Percentiles rank a stretch among this genome's conserved stretches.
Evolutionary conservation across 805 yeast species (phyloP).

Genomic region (Saccharomycopsis sp.): DNA sequence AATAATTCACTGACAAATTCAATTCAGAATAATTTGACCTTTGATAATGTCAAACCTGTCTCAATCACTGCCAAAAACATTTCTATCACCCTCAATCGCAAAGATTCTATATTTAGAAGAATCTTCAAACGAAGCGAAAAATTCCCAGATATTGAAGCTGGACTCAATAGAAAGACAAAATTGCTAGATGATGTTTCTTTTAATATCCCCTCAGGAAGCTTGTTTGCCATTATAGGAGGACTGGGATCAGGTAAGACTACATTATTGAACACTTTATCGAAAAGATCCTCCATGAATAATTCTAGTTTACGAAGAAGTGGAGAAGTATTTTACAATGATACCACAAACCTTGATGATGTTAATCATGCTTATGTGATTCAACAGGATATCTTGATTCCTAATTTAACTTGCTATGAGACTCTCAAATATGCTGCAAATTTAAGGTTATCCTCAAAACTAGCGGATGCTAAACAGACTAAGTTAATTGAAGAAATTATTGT

Average conservation of each 20-base stretch:
- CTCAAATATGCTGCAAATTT: slow-evolving; percentile 61
- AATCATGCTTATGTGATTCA: slow-evolving; percentile 62
- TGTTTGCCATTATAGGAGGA: slow-evolving; percentile 80
- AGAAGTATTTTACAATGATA: slow-evolving; percentile 4
- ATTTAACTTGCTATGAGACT: slow-evolving; percentile 64
- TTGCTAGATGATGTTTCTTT: slow-evolving; percentile 34
- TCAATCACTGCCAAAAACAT: background rate
- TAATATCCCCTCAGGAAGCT: slow-evolving; percentile 46
- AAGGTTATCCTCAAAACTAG: slow-evolving; percentile 40
- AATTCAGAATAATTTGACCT: background rate
- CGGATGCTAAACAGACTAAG: slow-evolving; percentile 31
- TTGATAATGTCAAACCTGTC: slow-evolving; percentile 3
- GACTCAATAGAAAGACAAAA: background rate
- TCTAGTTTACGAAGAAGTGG: slow-evolving; percentile 5
- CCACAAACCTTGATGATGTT: slow-evolving; percentile 17
- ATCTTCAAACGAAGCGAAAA: background rate
- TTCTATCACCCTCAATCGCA: background rate
- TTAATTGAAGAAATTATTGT: slow-evolving; percentile 51
- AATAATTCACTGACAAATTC: too few relatives aligned
- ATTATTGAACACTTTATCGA: slow-evolving; percentile 53
- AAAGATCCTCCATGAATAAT: slow-evolving; percentile 24
- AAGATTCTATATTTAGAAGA: background rate
- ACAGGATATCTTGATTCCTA: slow-evolving; percentile 62
- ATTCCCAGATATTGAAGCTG: background rate
- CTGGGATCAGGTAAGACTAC: slow-evolving; percentile 87